phyloP scores from a whole-genome alignment of 2,329 filamentous ascomycete genomes.

The Microdochium paspali region DNA sequence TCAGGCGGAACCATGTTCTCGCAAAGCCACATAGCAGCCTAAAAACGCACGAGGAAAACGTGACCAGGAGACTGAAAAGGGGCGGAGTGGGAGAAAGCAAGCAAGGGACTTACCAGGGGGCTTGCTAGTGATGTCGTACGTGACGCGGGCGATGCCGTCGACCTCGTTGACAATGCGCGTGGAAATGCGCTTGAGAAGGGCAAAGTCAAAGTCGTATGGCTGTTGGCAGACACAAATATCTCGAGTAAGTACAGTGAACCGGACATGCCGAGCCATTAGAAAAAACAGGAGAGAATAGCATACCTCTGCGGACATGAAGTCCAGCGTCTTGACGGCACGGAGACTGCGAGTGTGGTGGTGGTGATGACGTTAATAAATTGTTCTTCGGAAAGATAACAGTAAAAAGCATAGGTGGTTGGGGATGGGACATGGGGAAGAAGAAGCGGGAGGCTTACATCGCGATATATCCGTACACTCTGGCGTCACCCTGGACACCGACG shows the following conservation, averaged over 20 bases:
- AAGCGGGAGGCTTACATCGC: constrained; percentile 8
- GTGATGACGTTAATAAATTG: too few species aligned
- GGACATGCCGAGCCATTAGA: constrained; percentile 25
- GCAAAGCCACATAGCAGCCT: too few species aligned
- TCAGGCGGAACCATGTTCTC: too few species aligned
- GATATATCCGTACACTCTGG: constrained; percentile 22
- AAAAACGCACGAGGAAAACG: neutral
- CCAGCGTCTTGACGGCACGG: constrained; percentile 36
- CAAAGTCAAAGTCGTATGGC: constrained; percentile 54
- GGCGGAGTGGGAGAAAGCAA: neutral
- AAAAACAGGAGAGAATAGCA: constrained; percentile 40
- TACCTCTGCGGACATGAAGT: constrained; percentile 64
- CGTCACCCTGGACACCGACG: constrained; percentile 11
- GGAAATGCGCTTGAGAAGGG: constrained; percentile 56
- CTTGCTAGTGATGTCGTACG: constrained; percentile 54
- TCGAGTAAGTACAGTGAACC: constrained; percentile 1
- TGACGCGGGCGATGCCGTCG: constrained; percentile 60
- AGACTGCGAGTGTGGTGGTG: too few species aligned
- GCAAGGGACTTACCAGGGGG: constrained; percentile 37
- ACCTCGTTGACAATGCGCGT: constrained; percentile 69
- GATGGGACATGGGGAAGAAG: neutral
- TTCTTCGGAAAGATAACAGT: too few species aligned
- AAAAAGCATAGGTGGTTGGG: too few species aligned
- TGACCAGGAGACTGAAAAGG: neutral
- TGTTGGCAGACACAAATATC: constrained; percentile 36